These are phyloP conservation scores for Nicotiana otophora DNA, from an alignment of 257 asterid species.

Conservation along the genomic window DNA sequence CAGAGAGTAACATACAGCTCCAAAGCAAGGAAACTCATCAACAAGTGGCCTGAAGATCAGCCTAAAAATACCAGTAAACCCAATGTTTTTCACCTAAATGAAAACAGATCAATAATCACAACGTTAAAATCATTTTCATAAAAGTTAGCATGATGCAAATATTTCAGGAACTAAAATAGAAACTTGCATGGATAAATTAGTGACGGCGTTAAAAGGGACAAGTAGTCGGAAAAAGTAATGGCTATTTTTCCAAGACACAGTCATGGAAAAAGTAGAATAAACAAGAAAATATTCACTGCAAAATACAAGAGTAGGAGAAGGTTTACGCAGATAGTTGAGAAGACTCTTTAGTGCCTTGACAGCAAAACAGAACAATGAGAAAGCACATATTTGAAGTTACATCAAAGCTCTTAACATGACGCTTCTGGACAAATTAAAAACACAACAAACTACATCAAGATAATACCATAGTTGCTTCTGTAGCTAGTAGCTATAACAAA, in stretches of 20 bases:
- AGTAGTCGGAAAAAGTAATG: neutral
- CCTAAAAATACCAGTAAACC: conserved; percentile 88
- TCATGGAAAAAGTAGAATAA: neutral
- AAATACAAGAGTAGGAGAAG: neutral
- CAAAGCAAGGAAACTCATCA: conserved; percentile 87
- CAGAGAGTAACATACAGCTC: conserved; percentile 79
- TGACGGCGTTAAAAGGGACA: neutral
- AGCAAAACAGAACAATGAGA: neutral
- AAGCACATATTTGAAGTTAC: neutral
- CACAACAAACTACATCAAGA: neutral
- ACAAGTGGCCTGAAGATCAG: conserved; percentile 84
- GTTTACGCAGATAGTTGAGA: neutral
- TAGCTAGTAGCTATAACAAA: neutral
- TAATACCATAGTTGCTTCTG: neutral
- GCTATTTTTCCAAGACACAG: neutral
- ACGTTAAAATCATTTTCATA: neutral
- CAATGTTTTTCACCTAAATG: conserved; percentile 73
- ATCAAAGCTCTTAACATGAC: neutral
- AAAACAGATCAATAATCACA: neutral
- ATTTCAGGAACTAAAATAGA: neutral
- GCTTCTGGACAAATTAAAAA: neutral
- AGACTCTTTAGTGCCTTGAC: neutral
- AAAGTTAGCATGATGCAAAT: neutral
- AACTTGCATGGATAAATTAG: neutral
- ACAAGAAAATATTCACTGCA: neutral